Base-by-base conservation (phyloP, 768 basidiomycete genomes). In the Collybia sordida region DNA sequence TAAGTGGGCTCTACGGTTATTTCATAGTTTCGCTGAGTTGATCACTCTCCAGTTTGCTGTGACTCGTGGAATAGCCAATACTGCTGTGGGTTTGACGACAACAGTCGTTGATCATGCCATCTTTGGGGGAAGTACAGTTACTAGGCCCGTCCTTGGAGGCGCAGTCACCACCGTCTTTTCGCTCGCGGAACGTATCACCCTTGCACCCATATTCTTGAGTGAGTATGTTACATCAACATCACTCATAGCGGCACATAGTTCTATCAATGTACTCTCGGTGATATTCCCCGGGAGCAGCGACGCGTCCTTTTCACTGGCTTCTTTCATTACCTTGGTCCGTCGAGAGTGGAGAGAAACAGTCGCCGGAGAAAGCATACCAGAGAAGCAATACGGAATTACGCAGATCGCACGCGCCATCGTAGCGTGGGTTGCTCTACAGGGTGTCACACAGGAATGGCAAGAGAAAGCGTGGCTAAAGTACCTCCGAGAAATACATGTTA, bases 381-480 rank as follows among this genome's bases (percentile, higher is more conserved):
- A 73, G 57, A 80, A 76, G 52, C 77, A 77, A 37, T 87, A 81
- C 55, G 80, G 85, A 6, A 70, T 90, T 36, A 79, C 79, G 0
- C 80, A 88, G 50, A 77, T 90, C 12, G 81, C 81, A 17, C 75
- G 80, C 49, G 89, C 87, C 0, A 76, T 93, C 18, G 77, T 89
- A 6, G 88, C 83, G 0, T 93, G 90, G 88, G 85, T 85, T 4
- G 81, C 88, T 0, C 69, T 93, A 36, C 91, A 93, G 59, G 84
- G 86, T 27, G 83, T 90, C 37, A 93, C 91, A 0, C 82, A 85
- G 59, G 83, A 89, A 57, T 89, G 85, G 78, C 86, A 89, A 56
- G 89, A 93, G 62, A 74, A 77, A 60, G 71, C 67, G 37, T 89
- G 89, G 87, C 78, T 86, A 47, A 72, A 73, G 56, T 69, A 79